These are phyloP conservation scores for Ceratobasidium papillatum DNA, from an alignment of 1,284 basidiomycete genomes.

Conservation along the genomic window DNA sequence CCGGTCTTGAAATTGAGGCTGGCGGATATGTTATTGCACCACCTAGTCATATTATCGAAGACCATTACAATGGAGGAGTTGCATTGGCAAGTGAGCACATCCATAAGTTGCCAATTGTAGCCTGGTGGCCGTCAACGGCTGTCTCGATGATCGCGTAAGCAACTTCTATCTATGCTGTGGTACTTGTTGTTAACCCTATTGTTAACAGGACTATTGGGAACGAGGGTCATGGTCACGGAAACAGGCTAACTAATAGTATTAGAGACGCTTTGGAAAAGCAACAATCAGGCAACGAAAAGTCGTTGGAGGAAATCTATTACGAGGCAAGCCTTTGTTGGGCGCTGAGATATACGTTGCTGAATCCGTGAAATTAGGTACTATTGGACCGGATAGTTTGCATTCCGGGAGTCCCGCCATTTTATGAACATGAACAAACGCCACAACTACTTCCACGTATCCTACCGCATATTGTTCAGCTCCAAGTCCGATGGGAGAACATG, in stretches of 20 bases:
- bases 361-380: not conserved
- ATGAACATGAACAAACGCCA: slow-evolving; percentile 23
- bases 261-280: not conserved
- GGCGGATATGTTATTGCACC: not conserved
- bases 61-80: slow-evolving; percentile 4
- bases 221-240: slow-evolving; percentile 8
- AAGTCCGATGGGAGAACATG: not conserved
- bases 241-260: not conserved
- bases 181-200: too few species aligned
- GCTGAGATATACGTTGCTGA: too few species aligned
- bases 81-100: not conserved
- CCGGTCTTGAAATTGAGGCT: not conserved
- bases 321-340: not conserved
- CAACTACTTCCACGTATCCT: not conserved
- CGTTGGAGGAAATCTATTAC: not conserved
- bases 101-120: not conserved
- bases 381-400: slow-evolving; percentile 6
- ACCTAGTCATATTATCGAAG: slow-evolving; percentile 13
- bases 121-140: slow-evolving; percentile 26
- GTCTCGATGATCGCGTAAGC: slow-evolving; percentile 32
- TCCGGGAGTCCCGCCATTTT: slow-evolving; percentile 3
- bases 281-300: not conserved
- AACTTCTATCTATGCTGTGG: not conserved
- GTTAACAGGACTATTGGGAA: not conserved
- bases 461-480: not conserved